Evolutionary conservation across 257 asterid species (phyloP).

Genomic region (Ligustrum vulgare): DNA sequence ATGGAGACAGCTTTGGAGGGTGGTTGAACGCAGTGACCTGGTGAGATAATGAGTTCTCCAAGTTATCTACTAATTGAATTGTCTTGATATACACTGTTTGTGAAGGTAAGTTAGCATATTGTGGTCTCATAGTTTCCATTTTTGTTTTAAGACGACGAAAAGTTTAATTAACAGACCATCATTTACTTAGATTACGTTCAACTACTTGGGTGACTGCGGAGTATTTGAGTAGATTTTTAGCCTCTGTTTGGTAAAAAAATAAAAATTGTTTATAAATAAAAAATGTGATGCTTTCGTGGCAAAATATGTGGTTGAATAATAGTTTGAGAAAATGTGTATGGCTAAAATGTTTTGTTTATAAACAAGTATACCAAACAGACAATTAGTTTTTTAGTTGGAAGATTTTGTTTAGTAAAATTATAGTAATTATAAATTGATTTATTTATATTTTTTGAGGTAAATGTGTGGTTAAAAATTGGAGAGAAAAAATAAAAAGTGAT

Average conservation of each 20-base stretch:
- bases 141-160: background rate
- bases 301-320: too few species aligned
- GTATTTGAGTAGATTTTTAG: background rate
- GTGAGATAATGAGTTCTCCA: constrained; percentile 44
- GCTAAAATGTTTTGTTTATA: too few species aligned
- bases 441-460: too few species aligned
- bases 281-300: too few species aligned
- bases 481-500: too few species aligned
- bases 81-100: background rate
- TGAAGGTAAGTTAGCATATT: background rate
- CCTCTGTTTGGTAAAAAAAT: too few species aligned
- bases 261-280: too few species aligned
- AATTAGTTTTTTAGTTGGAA: background rate
- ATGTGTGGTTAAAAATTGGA: too few species aligned
- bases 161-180: background rate
- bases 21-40: constrained; percentile 98
- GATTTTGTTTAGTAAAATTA: too few species aligned
- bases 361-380: too few species aligned
- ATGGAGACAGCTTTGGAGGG: constrained; percentile 99
- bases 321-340: too few species aligned
- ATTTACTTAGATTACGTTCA: background rate
- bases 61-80: constrained; percentile 1
- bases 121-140: background rate
- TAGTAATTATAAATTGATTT: too few species aligned
- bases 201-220: background rate